Evolutionary conservation across 129 eudicot genomes (phyloP).

Genomic region (Flaveria robusta): DNA sequence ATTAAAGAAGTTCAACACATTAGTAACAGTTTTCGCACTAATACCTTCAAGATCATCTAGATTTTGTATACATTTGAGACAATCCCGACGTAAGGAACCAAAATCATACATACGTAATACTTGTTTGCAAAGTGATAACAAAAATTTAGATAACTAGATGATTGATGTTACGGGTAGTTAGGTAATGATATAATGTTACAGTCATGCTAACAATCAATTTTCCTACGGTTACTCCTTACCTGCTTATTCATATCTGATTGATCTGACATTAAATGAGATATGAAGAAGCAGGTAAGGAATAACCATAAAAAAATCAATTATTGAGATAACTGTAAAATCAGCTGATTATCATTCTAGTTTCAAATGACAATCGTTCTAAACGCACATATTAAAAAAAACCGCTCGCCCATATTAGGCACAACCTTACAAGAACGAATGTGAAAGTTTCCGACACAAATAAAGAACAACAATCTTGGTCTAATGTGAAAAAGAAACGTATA

Average conservation of each 20-base stretch:
- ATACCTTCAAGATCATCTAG: no score
- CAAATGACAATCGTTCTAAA: background rate
- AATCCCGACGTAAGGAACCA: background rate
- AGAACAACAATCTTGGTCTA: background rate
- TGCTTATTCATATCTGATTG: background rate
- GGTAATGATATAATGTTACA: background rate
- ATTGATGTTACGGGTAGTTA: background rate
- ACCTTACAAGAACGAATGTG: background rate
- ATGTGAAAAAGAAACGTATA: background rate
- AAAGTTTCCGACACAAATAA: no score
- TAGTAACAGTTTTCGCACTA: no score
- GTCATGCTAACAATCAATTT: background rate
- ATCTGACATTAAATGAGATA: background rate
- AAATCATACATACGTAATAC: background rate
- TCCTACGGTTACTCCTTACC: background rate
- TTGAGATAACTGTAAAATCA: background rate
- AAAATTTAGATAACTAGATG: background rate
- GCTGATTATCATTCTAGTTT: background rate
- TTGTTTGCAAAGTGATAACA: background rate
- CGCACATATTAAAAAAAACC: background rate
- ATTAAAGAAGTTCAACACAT: no score
- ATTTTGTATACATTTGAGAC: no score
- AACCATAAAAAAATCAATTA: conserved; percentile 1
- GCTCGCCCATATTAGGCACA: background rate
- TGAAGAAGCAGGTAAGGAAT: background rate